Evolutionary conservation across 2,329 filamentous ascomycete genomes (phyloP).

Genomic region (Venturia effusa): DNA sequence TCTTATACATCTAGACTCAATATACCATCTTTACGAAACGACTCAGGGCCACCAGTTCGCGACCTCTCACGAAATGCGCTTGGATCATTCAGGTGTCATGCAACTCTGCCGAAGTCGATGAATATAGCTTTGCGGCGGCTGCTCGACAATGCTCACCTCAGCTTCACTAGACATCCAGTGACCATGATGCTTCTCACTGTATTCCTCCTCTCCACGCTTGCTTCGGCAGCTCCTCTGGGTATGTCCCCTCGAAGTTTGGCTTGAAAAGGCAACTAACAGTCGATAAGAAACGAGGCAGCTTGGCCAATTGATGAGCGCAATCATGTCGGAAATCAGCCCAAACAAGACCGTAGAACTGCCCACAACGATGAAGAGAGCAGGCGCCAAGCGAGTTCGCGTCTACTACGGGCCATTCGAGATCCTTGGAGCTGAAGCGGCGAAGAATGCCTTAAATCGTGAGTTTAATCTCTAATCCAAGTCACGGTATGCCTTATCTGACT

Average conservation of each 20-base stretch:
- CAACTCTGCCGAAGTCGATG: too few relatives aligned
- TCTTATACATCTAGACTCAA: neutral
- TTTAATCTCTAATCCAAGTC: neutral
- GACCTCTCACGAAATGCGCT: neutral
- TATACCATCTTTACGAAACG: neutral
- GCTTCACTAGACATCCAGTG: too few relatives aligned
- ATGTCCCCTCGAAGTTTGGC: neutral
- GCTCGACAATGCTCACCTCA: neutral
- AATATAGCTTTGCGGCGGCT: too few relatives aligned
- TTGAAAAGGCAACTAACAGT: neutral
- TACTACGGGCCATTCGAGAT: slow-evolving; percentile 4
- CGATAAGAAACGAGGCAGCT: neutral
- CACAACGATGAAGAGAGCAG: neutral
- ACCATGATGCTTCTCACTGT: neutral
- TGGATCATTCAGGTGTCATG: too few relatives aligned
- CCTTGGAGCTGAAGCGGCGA: neutral
- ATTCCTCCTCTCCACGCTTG: neutral
- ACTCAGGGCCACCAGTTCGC: neutral
- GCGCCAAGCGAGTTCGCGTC: neutral
- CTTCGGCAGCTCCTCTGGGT: neutral
- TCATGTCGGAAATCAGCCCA: neutral
- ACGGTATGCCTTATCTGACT: neutral
- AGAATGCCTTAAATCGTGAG: neutral
- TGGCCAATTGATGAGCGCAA: neutral
- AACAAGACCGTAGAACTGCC: neutral